phyloP scores from a whole-genome alignment of 2,329 filamentous ascomycete species.

The Calonectria pseudoreteaudii region DNA sequence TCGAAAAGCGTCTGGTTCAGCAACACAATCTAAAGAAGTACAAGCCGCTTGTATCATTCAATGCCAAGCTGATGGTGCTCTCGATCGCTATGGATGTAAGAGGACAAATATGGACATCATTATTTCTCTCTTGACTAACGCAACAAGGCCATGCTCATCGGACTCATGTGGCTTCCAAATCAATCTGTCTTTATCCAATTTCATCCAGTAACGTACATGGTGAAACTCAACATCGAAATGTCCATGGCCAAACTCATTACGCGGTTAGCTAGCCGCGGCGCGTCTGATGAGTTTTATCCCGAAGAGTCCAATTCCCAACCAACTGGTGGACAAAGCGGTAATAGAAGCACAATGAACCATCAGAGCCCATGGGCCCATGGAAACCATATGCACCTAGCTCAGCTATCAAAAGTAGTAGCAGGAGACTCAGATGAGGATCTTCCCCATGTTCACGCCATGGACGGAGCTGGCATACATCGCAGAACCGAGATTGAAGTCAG shows the following conservation, averaged over 20 bases:
- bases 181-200: constrained; percentile 59
- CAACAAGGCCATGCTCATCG: constrained; percentile 41
- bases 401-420: constrained; percentile 35
- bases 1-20: constrained; percentile 59
- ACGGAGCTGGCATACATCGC: constrained; percentile 33
- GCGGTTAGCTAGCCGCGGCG: constrained; percentile 32
- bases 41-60: constrained; percentile 61
- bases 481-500: constrained; percentile 38
- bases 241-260: constrained; percentile 64
- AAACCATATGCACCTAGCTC: constrained; percentile 28
- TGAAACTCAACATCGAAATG: constrained; percentile 55
- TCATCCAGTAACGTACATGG: constrained; percentile 63
- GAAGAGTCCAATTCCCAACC: constrained; percentile 33
- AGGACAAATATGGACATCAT: too few relatives aligned
- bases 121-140: background rate
- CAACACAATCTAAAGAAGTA: constrained; percentile 63
- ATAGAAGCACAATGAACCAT: constrained; percentile 1
- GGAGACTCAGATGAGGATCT: constrained; percentile 38
- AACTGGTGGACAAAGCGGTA: constrained; percentile 6
- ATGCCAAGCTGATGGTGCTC: constrained; percentile 60
- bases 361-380: constrained; percentile 27
- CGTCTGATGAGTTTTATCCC: constrained; percentile 35
- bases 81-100: constrained; percentile 63
- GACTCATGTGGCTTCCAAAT: constrained; percentile 49
- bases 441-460: background rate